These are phyloP conservation scores for Barnettozyma pratensis DNA, from an alignment of 805 yeast genomes.

Conservation along the genomic window DNA sequence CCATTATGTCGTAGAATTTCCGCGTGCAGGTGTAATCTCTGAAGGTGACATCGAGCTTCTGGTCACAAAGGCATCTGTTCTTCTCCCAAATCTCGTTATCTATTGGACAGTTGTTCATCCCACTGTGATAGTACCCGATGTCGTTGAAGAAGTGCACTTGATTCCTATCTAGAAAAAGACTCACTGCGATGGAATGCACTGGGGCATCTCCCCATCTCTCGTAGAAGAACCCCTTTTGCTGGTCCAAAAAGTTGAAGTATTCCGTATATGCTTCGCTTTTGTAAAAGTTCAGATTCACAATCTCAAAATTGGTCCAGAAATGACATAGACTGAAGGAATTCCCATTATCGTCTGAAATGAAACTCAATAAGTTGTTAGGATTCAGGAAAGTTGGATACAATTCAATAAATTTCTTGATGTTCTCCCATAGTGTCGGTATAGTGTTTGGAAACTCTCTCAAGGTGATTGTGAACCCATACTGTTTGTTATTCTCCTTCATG, in stretches of 20 bases:
- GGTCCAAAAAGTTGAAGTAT: slow-evolving; percentile 59
- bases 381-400: slow-evolving; percentile 38
- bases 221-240: slow-evolving; percentile 72
- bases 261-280: slow-evolving; percentile 50
- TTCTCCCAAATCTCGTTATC: slow-evolving; percentile 37
- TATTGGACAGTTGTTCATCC: slow-evolving; percentile 59
- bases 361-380: slow-evolving; percentile 52
- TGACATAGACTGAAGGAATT: slow-evolving; percentile 68
- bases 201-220: slow-evolving; percentile 97
- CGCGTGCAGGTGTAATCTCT: slow-evolving; percentile 65
- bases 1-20: slow-evolving; percentile 51
- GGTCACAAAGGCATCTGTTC: slow-evolving; percentile 51
- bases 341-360: slow-evolving; percentile 60
- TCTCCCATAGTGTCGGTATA: slow-evolving; percentile 66
- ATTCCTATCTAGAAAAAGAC: slow-evolving; percentile 49
- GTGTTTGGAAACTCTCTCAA: slow-evolving; percentile 71
- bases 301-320: slow-evolving; percentile 78
- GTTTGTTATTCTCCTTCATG: slow-evolving; percentile 54
- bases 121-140: slow-evolving; percentile 68
- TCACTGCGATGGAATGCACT: slow-evolving; percentile 71
- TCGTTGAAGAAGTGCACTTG: slow-evolving; percentile 72
- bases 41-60: slow-evolving; percentile 67
- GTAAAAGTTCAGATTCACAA: slow-evolving; percentile 69
- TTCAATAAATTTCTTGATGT: slow-evolving; percentile 60
- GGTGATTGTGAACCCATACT: slow-evolving; percentile 74